Evolutionary conservation across 139 green algal genomes (phyloP).

Genomic region (Coelastrella sp.): DNA sequence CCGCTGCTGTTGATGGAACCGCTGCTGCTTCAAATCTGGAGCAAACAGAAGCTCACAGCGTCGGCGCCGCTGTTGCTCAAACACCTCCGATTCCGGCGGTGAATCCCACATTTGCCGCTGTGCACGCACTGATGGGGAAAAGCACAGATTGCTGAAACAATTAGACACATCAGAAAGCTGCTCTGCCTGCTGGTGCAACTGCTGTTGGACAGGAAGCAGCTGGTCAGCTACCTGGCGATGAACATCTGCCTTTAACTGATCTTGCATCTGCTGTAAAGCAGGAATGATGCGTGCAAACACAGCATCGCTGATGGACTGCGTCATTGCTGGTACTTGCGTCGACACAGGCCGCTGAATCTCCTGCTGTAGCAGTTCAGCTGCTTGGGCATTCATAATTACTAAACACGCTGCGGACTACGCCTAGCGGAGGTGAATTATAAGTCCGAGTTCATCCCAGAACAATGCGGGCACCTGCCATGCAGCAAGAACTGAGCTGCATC

Average conservation of each 20-base stretch:
- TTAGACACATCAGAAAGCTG: background rate
- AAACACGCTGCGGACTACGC: too few relatives aligned
- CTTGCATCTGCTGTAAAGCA: constrained; percentile 3
- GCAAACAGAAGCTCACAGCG: background rate
- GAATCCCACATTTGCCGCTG: background rate
- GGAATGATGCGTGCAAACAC: background rate
- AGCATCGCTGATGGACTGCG: too few relatives aligned
- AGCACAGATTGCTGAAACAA: background rate
- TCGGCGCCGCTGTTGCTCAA: background rate
- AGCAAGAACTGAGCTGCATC: too few relatives aligned
- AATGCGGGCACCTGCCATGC: too few relatives aligned
- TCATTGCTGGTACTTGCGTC: background rate
- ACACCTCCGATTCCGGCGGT: background rate
- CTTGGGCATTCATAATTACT: too few relatives aligned
- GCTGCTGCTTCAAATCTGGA: background rate
- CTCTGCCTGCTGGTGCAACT: background rate
- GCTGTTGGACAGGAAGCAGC: constrained; percentile 1
- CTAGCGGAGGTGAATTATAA: too few relatives aligned
- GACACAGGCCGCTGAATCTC: background rate
- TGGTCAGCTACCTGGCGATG: background rate
- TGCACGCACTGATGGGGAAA: background rate
- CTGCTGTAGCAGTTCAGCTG: background rate
- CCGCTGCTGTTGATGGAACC: background rate
- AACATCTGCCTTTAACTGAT: background rate
- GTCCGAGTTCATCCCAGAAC: too few relatives aligned